Evolutionary conservation across 306 rosid genomes (phyloP).

Genomic region (Geum urbanum): DNA sequence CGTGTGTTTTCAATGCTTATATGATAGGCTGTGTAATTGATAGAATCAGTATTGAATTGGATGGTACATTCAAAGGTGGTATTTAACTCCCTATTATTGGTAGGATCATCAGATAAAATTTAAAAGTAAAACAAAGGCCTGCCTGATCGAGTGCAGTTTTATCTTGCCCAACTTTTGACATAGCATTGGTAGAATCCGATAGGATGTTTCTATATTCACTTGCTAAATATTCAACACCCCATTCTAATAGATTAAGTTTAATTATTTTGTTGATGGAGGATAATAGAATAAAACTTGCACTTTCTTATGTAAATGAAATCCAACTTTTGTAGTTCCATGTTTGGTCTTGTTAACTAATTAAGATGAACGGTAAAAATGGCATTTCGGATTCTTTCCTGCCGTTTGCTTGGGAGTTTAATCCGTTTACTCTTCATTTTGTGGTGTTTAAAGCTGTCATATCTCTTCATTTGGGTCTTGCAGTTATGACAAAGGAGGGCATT

Average conservation of each 20-base stretch:
- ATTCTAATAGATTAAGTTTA: too few relatives aligned
- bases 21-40: not conserved
- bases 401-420: not conserved
- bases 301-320: not conserved
- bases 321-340: not conserved
- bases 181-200: not conserved
- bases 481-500: slow-evolving; percentile 91
- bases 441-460: not conserved
- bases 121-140: not conserved
- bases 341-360: not conserved
- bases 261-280: not conserved
- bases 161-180: not conserved
- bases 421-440: slow-evolving; percentile 7
- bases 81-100: not conserved
- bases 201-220: not conserved
- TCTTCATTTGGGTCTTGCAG: slow-evolving; percentile 32
- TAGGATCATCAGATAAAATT: slow-evolving; percentile 8
- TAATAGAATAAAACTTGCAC: not conserved
- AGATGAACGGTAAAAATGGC: not conserved
- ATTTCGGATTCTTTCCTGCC: not conserved
- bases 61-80: slow-evolving; percentile 5
- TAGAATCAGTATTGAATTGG: not conserved
- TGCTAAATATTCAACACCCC: not conserved
- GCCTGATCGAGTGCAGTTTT: not conserved
- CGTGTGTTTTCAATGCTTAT: not conserved